These are phyloP conservation scores for Camellia lanceoleosa DNA, from an alignment of 148 eudicot genomes.

Conservation along the genomic window DNA sequence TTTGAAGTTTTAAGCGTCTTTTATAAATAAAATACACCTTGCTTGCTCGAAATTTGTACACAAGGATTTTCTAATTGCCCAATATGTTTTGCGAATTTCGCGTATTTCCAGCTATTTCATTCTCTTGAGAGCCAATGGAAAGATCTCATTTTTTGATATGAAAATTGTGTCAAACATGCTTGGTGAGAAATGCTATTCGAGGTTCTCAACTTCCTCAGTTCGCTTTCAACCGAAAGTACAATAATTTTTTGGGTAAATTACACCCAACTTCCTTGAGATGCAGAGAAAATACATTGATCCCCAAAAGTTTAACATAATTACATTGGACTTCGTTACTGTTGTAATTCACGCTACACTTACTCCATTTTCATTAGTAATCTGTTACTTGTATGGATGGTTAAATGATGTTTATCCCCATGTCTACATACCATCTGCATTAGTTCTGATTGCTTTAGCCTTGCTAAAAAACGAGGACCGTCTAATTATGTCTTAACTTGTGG, in stretches of 20 bases:
- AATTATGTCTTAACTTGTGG: too few species aligned
- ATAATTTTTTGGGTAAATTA: not conserved
- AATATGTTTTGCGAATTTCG: not conserved
- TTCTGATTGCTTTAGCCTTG: too few species aligned
- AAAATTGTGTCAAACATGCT: not conserved
- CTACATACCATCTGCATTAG: too few species aligned
- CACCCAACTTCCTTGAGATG: too few species aligned
- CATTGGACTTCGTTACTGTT: too few species aligned
- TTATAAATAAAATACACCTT: not conserved
- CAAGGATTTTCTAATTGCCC: not conserved
- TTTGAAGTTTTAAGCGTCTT: not conserved
- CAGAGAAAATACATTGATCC: too few species aligned
- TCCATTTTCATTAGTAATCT: too few species aligned
- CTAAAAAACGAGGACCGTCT: too few species aligned
- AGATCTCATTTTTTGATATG: slow-evolving; percentile 2
- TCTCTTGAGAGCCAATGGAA: slow-evolving; percentile 13
- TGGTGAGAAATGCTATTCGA: not conserved
- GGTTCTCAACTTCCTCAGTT: not conserved
- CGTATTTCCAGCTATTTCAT: slow-evolving; percentile 7
- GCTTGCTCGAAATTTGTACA: slow-evolving; percentile 7
- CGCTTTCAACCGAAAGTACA: not conserved
- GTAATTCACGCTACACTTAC: too few species aligned
- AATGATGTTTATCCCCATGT: too few species aligned
- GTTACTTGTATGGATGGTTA: too few species aligned
- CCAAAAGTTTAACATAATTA: too few species aligned